A percentile compares a stretch with the other conserved stretches of the same genome.
These are phyloP conservation scores for Blastobotrys persicus DNA, from an alignment of 1,139 yeast genomes.

Conservation along the genomic window DNA sequence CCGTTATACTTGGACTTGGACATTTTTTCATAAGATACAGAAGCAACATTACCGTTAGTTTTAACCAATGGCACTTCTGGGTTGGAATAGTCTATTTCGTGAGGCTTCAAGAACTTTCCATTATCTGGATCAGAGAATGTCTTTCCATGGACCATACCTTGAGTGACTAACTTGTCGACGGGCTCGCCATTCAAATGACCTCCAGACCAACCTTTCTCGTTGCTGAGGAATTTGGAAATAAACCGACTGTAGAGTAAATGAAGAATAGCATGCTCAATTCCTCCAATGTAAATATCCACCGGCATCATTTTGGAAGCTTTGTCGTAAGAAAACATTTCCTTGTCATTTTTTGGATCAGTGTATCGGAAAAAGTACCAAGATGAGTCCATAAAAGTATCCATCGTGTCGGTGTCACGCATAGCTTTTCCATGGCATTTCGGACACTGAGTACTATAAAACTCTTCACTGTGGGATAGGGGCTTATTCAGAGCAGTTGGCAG, in stretches of 20 bases:
- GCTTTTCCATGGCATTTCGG: slow-evolving; percentile 80
- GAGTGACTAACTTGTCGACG: slow-evolving; percentile 73
- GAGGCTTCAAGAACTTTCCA: slow-evolving; percentile 74
- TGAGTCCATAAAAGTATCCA: slow-evolving; percentile 98
- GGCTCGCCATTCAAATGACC: slow-evolving; percentile 67
- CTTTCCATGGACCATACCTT: slow-evolving; percentile 97
- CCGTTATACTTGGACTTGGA: slow-evolving; percentile 94
- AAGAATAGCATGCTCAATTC: slow-evolving; percentile 93
- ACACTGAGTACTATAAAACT: slow-evolving; percentile 72
- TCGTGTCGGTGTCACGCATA: slow-evolving; percentile 89
- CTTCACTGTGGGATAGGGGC: slow-evolving; percentile 64
- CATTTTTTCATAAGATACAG: slow-evolving; percentile 79
- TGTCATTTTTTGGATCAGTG: slow-evolving; percentile 64
- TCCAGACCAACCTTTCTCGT: slow-evolving; percentile 59
- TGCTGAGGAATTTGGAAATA: slow-evolving; percentile 69
- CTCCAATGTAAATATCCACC: slow-evolving; percentile 88
- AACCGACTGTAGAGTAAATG: slow-evolving; percentile 85
- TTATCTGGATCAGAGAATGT: slow-evolving; percentile 71
- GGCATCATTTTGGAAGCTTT: slow-evolving; percentile 65
- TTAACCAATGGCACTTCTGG: slow-evolving; percentile 47
- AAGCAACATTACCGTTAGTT: slow-evolving; percentile 52
- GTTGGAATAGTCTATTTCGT: slow-evolving; percentile 52
- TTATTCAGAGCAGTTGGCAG: slow-evolving; percentile 73
- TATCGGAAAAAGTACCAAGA: slow-evolving; percentile 94
- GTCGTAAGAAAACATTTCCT: slow-evolving; percentile 50